Evolutionary conservation across 2,329 filamentous ascomycete species (phyloP).

Genomic region (Meredithiella fracta): DNA sequence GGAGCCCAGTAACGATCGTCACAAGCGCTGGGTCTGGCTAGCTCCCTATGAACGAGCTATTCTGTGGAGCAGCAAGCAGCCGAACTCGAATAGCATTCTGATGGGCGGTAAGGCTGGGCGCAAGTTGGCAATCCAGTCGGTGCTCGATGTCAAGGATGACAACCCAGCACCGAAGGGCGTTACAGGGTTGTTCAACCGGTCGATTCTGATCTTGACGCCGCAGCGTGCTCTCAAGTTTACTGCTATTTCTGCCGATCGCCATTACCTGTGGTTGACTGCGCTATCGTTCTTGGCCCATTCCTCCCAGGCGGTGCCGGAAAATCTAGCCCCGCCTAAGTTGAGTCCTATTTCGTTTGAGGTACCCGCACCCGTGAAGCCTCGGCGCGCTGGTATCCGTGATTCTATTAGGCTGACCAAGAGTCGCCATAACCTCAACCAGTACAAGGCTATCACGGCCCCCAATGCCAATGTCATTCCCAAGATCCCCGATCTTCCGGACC

Average conservation of each 20-base stretch:
- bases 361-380: constrained; percentile 28
- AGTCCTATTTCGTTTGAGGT: constrained; percentile 34
- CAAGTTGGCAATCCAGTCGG: constrained; percentile 90
- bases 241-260: constrained; percentile 62
- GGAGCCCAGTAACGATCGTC: constrained; percentile 59
- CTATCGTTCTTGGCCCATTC: constrained; percentile 91
- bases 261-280: constrained; percentile 89
- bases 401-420: constrained; percentile 81
- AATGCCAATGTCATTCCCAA: constrained; percentile 28
- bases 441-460: constrained; percentile 26
- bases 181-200: constrained; percentile 61
- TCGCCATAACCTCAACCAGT: constrained; percentile 16
- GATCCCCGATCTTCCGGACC: constrained; percentile 32
- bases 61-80: constrained; percentile 97
- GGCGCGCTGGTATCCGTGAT: constrained; percentile 53
- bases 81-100: constrained; percentile 68
- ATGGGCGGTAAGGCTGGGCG: constrained; percentile 77
- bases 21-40: constrained; percentile 97
- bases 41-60: constrained; percentile 91
- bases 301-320: constrained; percentile 61
- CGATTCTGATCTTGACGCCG: constrained; percentile 86
- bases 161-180: constrained; percentile 64
- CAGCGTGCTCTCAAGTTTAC: constrained; percentile 93
- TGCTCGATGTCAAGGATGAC: constrained; percentile 91
- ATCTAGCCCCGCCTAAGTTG: constrained; percentile 34